Base-by-base conservation (phyloP, 2,329 filamentous ascomycete genomes). In the Arthrobotrys conoides region DNA sequence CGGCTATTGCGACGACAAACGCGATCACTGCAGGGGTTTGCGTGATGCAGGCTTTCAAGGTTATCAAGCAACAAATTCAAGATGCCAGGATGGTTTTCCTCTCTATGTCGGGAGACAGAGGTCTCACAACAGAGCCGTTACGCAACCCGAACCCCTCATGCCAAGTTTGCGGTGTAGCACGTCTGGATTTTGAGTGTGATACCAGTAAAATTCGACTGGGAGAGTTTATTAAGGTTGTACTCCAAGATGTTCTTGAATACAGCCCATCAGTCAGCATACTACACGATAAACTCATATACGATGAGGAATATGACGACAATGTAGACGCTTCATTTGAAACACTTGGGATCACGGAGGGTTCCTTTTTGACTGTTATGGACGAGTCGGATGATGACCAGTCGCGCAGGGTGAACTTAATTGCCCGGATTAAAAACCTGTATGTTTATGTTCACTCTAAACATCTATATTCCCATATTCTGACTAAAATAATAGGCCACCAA, bases 1-100 rank as follows among this genome's bases (percentile, higher is more conserved):
- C 96, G 0, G 96, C 96, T 1, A 99, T 99, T 83, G 96, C 96
- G 4, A 99, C 96, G 0, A 98, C 96, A 0, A 99, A 99, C 84
- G 96, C 96, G 16, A 97, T 98, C 84, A 95, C 96, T 0, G 96
- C 96, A 16, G 92, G 93, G 12, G 88, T 99, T 9, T 98, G 94
- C 83, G 94, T 98, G 5, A 86, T 99, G 27, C 92, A 98, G 84
- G 91, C 94, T 0, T 96, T 96, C 87, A 98, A 97, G 84, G 91
- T 98, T 24, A 86, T 99, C 73, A 91, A 88, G 82, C 89, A 90
- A 20, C 89, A 94, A 61, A 91, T 91, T 76, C 85, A 87, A 38
- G 89, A 90, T 81, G 90, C 91, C 0, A 94, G 91, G 83, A 80
- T 78, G 73, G 64, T 67, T 22, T 82, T 82, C 55, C 66, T 82